Percentiles rank a stretch among this genome's conserved stretches.
Evolutionary conservation across 1,284 basidiomycete genomes (phyloP).

Genomic region (Melampsora abietis-canadensis): DNA sequence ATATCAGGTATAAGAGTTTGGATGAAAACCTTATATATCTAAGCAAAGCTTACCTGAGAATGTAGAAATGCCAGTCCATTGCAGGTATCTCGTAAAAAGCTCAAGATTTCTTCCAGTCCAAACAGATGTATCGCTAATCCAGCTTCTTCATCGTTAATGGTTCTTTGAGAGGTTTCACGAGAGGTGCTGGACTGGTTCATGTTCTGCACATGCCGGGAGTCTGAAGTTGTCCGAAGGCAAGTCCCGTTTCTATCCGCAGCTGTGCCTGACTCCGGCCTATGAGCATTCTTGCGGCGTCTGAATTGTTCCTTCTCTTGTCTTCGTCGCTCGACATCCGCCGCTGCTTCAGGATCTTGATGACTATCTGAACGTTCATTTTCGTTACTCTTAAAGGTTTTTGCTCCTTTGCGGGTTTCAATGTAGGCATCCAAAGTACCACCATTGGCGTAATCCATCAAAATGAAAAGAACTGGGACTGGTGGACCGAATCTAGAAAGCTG

Average conservation of each 20-base stretch:
- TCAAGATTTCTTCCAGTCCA: conserved; percentile 50
- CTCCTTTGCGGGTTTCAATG: conserved; percentile 29
- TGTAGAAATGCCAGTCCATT: conserved; percentile 51
- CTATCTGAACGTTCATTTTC: not conserved
- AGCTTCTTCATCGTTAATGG: conserved; percentile 28
- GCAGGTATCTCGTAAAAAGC: conserved; percentile 49
- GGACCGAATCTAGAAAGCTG: conserved; percentile 49
- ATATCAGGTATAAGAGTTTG: not conserved
- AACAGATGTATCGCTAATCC: conserved; percentile 48
- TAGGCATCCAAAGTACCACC: conserved; percentile 52
- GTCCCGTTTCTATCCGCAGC: not conserved
- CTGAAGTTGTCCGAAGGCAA: no score
- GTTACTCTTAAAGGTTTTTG: not conserved
- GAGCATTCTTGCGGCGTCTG: conserved; percentile 6
- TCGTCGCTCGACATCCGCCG: not conserved
- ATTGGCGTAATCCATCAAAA: conserved; percentile 53
- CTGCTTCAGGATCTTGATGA: not conserved
- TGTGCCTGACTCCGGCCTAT: not conserved
- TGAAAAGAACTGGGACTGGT: conserved; percentile 50
- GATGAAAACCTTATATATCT: not conserved
- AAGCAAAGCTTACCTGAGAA: conserved; percentile 45
- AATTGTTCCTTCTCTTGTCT: conserved; percentile 20
- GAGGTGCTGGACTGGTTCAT: no score
- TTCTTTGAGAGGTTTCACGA: not conserved
- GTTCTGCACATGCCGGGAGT: no score